These are phyloP conservation scores for Trypanosoma melophagium DNA, from an alignment of 208 protist species.

Conservation along the genomic window DNA sequence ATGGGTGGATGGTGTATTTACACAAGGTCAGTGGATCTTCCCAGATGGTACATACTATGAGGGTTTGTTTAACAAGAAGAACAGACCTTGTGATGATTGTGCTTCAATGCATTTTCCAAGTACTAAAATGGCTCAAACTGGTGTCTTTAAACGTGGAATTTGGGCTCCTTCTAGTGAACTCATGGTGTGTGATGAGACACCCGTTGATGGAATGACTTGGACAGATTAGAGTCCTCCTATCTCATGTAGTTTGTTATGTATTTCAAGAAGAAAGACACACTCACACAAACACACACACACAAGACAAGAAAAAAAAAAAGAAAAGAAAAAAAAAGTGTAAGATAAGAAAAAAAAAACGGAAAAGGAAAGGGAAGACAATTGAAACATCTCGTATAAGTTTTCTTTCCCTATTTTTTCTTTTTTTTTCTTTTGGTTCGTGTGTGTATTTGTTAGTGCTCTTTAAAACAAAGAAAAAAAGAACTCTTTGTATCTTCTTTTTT, in stretches of 20 bases:
- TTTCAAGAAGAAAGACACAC: not conserved
- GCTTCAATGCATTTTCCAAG: constrained; percentile 78
- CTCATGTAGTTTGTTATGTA: constrained; percentile 21
- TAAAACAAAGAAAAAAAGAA: not conserved
- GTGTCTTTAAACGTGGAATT: constrained; percentile 69
- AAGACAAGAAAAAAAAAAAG: constrained; percentile 12
- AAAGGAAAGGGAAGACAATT: not conserved
- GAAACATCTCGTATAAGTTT: not conserved
- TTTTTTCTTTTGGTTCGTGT: not conserved
- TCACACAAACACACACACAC: too few species aligned
- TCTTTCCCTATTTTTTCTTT: not conserved
- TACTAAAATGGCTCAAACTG: constrained; percentile 68
- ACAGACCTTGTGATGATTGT: constrained; percentile 67
- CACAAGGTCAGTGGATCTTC: constrained; percentile 88
- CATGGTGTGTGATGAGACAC: constrained; percentile 63
- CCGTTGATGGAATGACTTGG: constrained; percentile 65
- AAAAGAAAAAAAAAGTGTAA: constrained; percentile 6
- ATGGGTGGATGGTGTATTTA: constrained; percentile 76
- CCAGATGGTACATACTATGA: constrained; percentile 86
- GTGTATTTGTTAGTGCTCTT: not conserved
- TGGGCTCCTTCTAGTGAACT: constrained; percentile 75
- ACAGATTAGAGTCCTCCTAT: constrained; percentile 26
- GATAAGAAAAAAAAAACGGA: not conserved
- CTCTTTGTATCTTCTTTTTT: too few species aligned
- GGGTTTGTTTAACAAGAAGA: constrained; percentile 87